A percentile compares a stretch with the other conserved stretches of the same genome.
These are phyloP conservation scores for Penicillium polonicum DNA, from an alignment of 2,329 filamentous ascomycete species.

Conservation along the genomic window DNA sequence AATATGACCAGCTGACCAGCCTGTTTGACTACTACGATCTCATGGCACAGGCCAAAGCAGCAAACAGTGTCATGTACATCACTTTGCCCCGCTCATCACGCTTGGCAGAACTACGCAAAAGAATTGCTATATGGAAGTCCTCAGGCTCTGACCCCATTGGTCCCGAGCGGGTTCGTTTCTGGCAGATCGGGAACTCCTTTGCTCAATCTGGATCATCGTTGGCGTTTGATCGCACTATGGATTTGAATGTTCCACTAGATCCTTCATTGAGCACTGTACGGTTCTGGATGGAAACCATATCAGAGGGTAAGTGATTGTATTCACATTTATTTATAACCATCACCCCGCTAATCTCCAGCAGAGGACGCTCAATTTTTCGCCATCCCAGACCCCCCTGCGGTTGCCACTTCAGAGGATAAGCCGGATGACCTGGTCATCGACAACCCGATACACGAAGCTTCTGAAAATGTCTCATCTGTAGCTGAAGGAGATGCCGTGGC, in stretches of 20 bases:
- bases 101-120: conserved; percentile 39
- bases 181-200: conserved; percentile 40
- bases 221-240: conserved; percentile 35
- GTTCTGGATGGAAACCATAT: conserved; percentile 42
- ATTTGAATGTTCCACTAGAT: conserved; percentile 32
- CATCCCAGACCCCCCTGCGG: conserved; percentile 34
- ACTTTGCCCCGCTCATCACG: conserved; percentile 35
- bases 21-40: conserved; percentile 47
- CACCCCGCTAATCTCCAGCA: conserved; percentile 15
- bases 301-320: conserved; percentile 30
- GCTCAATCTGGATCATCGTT: conserved; percentile 35
- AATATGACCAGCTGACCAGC: conserved; percentile 36
- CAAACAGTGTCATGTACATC: conserved; percentile 38
- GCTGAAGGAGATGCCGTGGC: conserved; percentile 26
- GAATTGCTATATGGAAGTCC: conserved; percentile 35
- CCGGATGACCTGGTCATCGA: conserved; percentile 33
- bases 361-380: conserved; percentile 39
- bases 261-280: conserved; percentile 30
- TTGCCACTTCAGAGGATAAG: conserved; percentile 28
- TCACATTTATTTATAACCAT: background rate
- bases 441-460: conserved; percentile 25
- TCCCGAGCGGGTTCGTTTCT: conserved; percentile 41
- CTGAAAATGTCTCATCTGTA: conserved; percentile 18
- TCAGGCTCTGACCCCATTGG: conserved; percentile 23
- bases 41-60: conserved; percentile 39